phyloP scores from a whole-genome alignment of 257 asterid genomes.

The Datura wrightii region DNA sequence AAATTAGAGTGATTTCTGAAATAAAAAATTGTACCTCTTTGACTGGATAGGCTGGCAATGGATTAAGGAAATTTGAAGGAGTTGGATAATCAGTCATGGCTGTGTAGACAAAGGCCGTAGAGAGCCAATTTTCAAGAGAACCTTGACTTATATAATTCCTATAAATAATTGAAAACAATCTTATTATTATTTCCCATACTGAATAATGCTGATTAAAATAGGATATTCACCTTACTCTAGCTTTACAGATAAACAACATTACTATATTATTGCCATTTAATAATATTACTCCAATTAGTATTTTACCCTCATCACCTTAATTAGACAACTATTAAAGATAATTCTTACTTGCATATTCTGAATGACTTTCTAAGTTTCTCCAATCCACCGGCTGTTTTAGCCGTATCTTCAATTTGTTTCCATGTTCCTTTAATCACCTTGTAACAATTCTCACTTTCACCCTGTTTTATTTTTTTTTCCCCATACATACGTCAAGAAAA shows the following conservation, averaged over 20 bases:
- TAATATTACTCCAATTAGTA: no score
- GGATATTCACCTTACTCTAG: not conserved
- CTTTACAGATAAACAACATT: not conserved
- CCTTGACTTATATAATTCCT: constrained; percentile 61
- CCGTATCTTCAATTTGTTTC: constrained; percentile 73
- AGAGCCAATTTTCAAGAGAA: constrained; percentile 59
- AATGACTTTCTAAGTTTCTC: constrained; percentile 70
- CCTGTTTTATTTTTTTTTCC: constrained; percentile 37
- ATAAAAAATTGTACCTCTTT: constrained; percentile 58
- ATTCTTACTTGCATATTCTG: constrained; percentile 80
- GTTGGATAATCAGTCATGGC: constrained; percentile 99
- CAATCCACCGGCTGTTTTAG: constrained; percentile 60
- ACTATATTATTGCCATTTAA: not conserved
- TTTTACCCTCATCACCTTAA: not conserved
- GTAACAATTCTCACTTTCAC: constrained; percentile 86
- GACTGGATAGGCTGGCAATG: constrained; percentile 88
- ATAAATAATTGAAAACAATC: not conserved
- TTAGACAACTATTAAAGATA: not conserved
- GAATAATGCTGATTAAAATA: not conserved
- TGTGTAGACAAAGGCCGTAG: constrained; percentile 64
- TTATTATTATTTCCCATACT: not conserved
- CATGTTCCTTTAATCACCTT: constrained; percentile 76
- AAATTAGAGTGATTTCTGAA: not conserved
- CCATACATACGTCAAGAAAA: not conserved
- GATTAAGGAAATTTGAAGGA: constrained; percentile 76